Percentiles rank a stretch among this genome's conserved stretches.
Evolutionary conservation across 1,284 basidiomycete species (phyloP).

Genomic region (Volvariella volvacea): DNA sequence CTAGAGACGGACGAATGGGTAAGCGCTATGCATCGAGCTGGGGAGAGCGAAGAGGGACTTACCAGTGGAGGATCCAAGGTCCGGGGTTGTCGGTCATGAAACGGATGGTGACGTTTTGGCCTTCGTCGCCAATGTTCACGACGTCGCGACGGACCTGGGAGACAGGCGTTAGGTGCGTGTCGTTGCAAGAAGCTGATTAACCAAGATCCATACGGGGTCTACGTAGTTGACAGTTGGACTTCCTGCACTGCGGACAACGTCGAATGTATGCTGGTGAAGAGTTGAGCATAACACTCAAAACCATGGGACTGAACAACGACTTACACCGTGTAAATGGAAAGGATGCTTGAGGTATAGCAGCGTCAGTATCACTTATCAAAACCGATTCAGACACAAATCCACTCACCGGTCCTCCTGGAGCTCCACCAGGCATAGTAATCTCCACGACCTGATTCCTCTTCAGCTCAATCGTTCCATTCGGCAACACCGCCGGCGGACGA

Average conservation of each 20-base stretch:
- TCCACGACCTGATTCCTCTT: conserved; percentile 40
- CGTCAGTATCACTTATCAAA: not conserved
- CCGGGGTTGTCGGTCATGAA: conserved; percentile 16
- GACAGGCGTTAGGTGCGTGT: too few species aligned
- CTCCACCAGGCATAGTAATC: conserved; percentile 25
- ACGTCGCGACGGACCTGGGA: conserved; percentile 29
- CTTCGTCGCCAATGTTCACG: conserved; percentile 22
- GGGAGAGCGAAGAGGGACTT: not conserved
- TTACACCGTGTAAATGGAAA: conserved; percentile 28
- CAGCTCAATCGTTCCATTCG: conserved; percentile 36
- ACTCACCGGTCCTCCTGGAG: conserved; percentile 20
- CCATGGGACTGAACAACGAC: conserved; percentile 4
- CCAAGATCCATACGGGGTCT: conserved; percentile 24
- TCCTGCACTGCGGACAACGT: conserved; percentile 26
- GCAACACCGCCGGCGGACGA: conserved; percentile 31
- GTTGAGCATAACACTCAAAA: not conserved
- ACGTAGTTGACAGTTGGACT: conserved; percentile 25
- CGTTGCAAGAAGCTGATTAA: too few species aligned
- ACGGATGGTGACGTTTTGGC: conserved; percentile 14
- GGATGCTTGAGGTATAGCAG: conserved; percentile 20
- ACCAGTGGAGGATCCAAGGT: conserved; percentile 11
- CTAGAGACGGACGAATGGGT: not conserved
- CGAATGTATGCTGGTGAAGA: conserved; percentile 21
- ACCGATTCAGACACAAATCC: not conserved
- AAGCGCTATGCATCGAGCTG: not conserved